phyloP scores from a whole-genome alignment of 1,284 basidiomycete genomes.

The Melampsora americana region DNA sequence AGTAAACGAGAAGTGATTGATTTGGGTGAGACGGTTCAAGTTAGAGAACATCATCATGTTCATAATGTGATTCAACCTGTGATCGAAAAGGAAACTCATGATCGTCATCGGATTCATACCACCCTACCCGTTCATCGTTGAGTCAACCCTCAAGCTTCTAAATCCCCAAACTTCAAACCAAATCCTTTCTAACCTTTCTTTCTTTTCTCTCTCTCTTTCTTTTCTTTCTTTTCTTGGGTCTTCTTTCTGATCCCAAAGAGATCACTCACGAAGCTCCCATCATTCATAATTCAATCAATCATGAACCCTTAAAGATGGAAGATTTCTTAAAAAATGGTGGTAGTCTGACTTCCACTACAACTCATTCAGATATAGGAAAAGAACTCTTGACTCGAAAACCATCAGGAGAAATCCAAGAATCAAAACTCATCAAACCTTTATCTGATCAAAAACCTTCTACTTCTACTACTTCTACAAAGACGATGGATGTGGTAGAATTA shows the following conservation, averaged over 20 bases:
- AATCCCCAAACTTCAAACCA: slow-evolving; percentile 11
- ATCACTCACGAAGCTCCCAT: slow-evolving; percentile 53
- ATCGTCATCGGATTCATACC: slow-evolving; percentile 53
- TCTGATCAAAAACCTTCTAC: no score
- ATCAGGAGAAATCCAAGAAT: background rate
- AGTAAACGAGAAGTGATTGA: slow-evolving; percentile 51
- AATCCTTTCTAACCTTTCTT: slow-evolving; percentile 25
- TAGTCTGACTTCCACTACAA: slow-evolving; percentile 47
- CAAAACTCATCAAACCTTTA: no score
- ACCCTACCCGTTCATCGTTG: slow-evolving; percentile 48
- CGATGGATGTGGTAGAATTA: no score
- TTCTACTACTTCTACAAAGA: no score
- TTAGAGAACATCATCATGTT: slow-evolving; percentile 53
- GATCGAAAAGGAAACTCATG: slow-evolving; percentile 52
- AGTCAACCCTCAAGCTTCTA: background rate
- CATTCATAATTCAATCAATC: slow-evolving; percentile 51
- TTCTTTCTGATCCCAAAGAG: background rate
- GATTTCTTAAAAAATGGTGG: slow-evolving; percentile 52
- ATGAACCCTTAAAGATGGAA: slow-evolving; percentile 51
- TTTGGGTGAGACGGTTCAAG: slow-evolving; percentile 51
- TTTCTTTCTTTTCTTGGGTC: background rate
- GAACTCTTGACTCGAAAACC: slow-evolving; percentile 16
- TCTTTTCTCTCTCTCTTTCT: background rate
- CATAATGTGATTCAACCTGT: slow-evolving; percentile 54
- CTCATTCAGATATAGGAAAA: slow-evolving; percentile 25